Evolutionary conservation across 352 stramenopile species (phyloP), one percentile per base, ranked within the genome.

Genomic region (Globisporangium spiculum): DNA sequence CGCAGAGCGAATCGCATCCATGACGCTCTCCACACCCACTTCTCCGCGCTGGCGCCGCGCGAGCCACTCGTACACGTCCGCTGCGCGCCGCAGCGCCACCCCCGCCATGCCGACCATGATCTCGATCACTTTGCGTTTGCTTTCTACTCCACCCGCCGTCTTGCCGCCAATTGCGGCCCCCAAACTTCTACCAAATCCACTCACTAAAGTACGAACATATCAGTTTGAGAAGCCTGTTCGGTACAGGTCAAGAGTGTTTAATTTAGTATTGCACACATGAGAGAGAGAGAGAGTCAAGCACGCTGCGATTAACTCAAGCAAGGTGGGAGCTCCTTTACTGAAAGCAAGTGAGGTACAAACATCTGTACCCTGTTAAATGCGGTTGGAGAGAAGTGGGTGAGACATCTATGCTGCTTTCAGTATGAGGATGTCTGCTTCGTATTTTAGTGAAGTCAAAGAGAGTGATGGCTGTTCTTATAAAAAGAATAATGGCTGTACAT

Each of bases 1-100:
- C 9, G 76, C 78, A 0, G 82, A 87, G 34, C 78, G 81, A 20
- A 92, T 79, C 2, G 71, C 74, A 0, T 67, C 58, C 38, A 90
- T 57, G 32, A 82, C 68, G 24, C 30, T 62, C 7, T 80, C 75
- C 24, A 73, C 56, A 2, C 70, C 26, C 26, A 79, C 46, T 7
- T 87, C 84, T 8, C 77, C 68, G 30, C 46, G 62, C n/a, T 63
- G 68, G 3, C 74, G 65, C 34, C 81, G 76, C 52, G 69, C 74
- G 63, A 91, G 77, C 80, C 74, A 80, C 48, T 73, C 74, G 69
- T 75, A 74, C 27, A 77, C 74, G 57, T 76, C 71, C 14, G 50
- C 59, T 3, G 59, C 46, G 24, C 65, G 56, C 20, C 58, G 65
- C 46, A 70, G 58, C 50, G 60, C n/a, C 22, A 26, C 36, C 8